Base-by-base conservation (phyloP, 2,329 filamentous ascomycete genomes). In the Cadophora sp. region DNA sequence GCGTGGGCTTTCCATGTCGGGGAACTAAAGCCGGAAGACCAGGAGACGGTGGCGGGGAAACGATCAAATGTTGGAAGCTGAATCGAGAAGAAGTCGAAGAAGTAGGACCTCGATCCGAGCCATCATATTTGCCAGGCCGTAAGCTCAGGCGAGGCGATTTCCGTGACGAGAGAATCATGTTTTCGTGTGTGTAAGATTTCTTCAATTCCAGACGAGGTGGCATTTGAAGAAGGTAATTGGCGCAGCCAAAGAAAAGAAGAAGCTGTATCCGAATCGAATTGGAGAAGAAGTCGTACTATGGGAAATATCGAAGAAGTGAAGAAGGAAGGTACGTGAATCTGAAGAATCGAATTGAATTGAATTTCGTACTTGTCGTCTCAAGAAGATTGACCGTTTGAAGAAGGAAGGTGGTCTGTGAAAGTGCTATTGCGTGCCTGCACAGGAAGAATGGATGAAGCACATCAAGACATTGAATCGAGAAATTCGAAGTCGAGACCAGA, bases 21-120 rank as follows among this genome's bases (percentile, higher is more conserved):
- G 88, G 88, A 43, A 91, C 81, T 62, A 91, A 83, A 16, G 87
- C 88, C 14, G 90, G 92, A 59, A 94, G 84, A 70, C 87, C 87
- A 1, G 90, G 91, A 1, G 89, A 95, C 41, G 86, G 85, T 4
- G 90, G 89, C 30, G 90, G 91, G 30, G 87, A 89, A 77, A 87
- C 89, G 72, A 89, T 81, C 47, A 92, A 83, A 70, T 91, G 87
- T 73, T 89, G 89, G 79, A 91, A 89, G 77, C 81, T 87, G 78
- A 89, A 89, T 56, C 86, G 81, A 20, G 87, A 88, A 41, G 84
- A 89, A 30, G 83, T 89, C 59, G 86, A 86, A 27, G 86, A 89
- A 11, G 86, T 74, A 7, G 85, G 84, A 0, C 78, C 81, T 75
- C 78, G 84, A 71, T 89, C 86, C 69, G 82, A 79, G 66, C 83